Percentiles rank a stretch among this genome's conserved stretches.
Evolutionary conservation across 2,329 filamentous ascomycete genomes (phyloP).

Genomic region (Ramularia collo-cygni): DNA sequence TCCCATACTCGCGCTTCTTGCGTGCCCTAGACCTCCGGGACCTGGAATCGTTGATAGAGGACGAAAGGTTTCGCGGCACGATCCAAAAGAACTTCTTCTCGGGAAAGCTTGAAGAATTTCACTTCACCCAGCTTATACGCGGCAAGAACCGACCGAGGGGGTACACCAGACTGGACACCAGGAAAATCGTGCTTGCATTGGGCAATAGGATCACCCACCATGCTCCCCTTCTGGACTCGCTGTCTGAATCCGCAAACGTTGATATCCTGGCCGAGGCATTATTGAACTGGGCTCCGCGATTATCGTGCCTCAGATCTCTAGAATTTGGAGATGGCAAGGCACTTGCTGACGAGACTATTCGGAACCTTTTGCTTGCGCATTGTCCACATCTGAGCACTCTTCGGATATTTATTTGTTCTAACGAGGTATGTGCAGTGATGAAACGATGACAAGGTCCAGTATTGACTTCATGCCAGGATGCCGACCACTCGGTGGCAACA

Average conservation of each 20-base stretch:
- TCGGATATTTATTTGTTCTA: slow-evolving; percentile 47
- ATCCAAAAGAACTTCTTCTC: slow-evolving; percentile 54
- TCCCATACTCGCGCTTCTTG: slow-evolving; percentile 64
- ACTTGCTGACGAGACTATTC: slow-evolving; percentile 48
- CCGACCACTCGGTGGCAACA: slow-evolving; percentile 43
- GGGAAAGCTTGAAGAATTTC: slow-evolving; percentile 40
- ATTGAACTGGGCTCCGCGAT: slow-evolving; percentile 51
- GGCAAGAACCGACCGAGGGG: slow-evolving; percentile 19
- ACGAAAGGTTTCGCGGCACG: slow-evolving; percentile 52
- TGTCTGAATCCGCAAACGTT: slow-evolving; percentile 28
- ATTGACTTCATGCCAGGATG: background rate
- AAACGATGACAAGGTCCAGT: background rate
- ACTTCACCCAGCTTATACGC: slow-evolving; percentile 28
- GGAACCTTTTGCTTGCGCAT: slow-evolving; percentile 47
- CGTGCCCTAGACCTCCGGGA: slow-evolving; percentile 57
- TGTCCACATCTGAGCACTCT: slow-evolving; percentile 58
- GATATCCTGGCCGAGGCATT: slow-evolving; percentile 50
- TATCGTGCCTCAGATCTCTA: slow-evolving; percentile 53
- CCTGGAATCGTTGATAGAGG: slow-evolving; percentile 54
- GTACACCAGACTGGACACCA: slow-evolving; percentile 33
- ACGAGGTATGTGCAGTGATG: slow-evolving; percentile 17
- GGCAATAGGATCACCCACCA: slow-evolving; percentile 37
- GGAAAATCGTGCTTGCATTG: slow-evolving; percentile 41
- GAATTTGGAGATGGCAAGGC: slow-evolving; percentile 56
- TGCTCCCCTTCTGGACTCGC: slow-evolving; percentile 48